A percentile compares a stretch with the other conserved stretches of the same genome.
Conservation (phyloP, 1,284 basidiomycete genomes). For the Naganishia sp. region DNA sequence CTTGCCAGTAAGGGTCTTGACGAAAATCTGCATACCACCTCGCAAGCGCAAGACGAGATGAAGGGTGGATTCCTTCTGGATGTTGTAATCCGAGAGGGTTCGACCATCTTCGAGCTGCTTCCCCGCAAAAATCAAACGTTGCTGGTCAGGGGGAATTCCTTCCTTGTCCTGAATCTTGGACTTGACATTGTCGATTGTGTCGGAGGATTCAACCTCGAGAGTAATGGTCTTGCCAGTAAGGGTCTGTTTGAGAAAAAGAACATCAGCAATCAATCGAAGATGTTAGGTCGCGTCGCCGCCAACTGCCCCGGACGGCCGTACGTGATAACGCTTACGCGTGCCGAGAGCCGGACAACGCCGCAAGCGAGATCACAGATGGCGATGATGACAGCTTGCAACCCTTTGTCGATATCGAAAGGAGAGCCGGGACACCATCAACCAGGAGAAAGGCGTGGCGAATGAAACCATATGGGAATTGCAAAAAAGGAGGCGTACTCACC, state of each 20-base stretch:
- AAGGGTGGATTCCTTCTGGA: conserved; percentile 51
- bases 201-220: conserved; percentile 63
- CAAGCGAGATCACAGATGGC: conserved; percentile 19
- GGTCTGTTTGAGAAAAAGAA: conserved; percentile 32
- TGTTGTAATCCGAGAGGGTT: conserved; percentile 56
- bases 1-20: conserved; percentile 56
- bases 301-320: conserved; percentile 17
- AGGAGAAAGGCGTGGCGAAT: background rate
- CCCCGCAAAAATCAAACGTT: conserved; percentile 80
- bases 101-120: conserved; percentile 64
- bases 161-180: conserved; percentile 64
- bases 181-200: conserved; percentile 95
- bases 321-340: conserved; percentile 28
- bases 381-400: background rate
- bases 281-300: background rate
- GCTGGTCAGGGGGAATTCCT: conserved; percentile 67
- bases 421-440: background rate
- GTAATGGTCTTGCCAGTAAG: conserved; percentile 60
- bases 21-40: conserved; percentile 54
- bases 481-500: conserved; percentile 28
- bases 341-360: conserved; percentile 10
- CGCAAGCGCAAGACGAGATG: conserved; percentile 56
- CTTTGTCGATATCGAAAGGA: background rate
- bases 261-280: background rate
- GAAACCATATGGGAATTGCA: background rate